A percentile compares a stretch with the other conserved stretches of the same genome.
These are phyloP conservation scores for Cystofilobasidium capitatum DNA, from an alignment of 768 basidiomycete species.

Conservation along the genomic window DNA sequence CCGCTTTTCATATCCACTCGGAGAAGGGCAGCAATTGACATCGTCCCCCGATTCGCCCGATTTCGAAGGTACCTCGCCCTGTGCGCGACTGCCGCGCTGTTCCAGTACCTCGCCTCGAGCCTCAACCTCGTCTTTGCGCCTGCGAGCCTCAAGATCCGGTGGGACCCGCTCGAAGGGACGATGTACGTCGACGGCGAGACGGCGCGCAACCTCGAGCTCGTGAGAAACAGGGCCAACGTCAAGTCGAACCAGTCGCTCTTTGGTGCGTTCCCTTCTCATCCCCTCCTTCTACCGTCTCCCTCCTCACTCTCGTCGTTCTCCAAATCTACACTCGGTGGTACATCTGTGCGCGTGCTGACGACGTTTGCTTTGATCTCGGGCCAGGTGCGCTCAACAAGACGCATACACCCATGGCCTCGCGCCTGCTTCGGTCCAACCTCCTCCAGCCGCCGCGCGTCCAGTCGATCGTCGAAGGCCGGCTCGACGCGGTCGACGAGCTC, in stretches of 20 bases:
- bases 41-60: too few relatives aligned
- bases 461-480: constrained; percentile 54
- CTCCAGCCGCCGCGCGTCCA: constrained; percentile 69
- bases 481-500: constrained; percentile 81
- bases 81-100: constrained; percentile 72
- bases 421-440: constrained; percentile 68
- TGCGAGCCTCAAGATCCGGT: constrained; percentile 40
- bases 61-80: constrained; percentile 75
- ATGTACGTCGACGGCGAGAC: constrained; percentile 90
- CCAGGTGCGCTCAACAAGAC: constrained; percentile 25
- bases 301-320: too few relatives aligned
- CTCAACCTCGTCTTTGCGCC: constrained; percentile 60
- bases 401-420: constrained; percentile 61
- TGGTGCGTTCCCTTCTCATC: constrained; percentile 1
- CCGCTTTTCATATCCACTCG: background rate
- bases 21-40: too few relatives aligned
- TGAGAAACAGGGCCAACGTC: constrained; percentile 53
- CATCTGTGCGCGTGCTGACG: too few relatives aligned
- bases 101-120: constrained; percentile 68
- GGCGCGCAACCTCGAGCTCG: constrained; percentile 77
- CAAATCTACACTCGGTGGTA: too few relatives aligned
- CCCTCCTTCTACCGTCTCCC: background rate
- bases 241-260: constrained; percentile 23
- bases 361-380: background rate
- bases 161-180: constrained; percentile 68